Base-by-base conservation (phyloP, 2,329 filamentous ascomycete genomes). In the Diaporthe vexans region DNA sequence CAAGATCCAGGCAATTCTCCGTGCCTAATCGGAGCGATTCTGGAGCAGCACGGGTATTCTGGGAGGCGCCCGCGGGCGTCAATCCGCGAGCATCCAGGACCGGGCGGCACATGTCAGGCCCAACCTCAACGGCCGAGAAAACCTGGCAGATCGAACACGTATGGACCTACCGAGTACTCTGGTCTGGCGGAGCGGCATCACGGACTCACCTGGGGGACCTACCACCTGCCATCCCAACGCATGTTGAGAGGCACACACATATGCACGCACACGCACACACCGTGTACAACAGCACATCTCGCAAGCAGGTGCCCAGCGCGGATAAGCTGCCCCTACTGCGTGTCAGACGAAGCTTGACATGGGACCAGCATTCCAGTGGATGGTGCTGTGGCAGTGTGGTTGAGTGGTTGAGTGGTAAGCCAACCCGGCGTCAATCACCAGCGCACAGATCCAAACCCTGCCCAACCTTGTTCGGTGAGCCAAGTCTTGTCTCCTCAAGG, bases 291-390 rank as follows among this genome's bases (percentile, higher is more conserved):
- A 11, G 13, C 37, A 40, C 46, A 43, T 24, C 46, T 67, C 63
- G 63, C 63, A 67, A 52, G 63, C 63, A 35, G 63, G 48, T 67
- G 29, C 63, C 63, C 63, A 52, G 63, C 63, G 46, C 37, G 63
- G 63, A 52, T 15, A 67, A 67, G 46, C 46, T 37, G 61, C 43
- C 21, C 61, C 43, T 67, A 51, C 61, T 52, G 61, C 61, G 46
- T 52, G 61, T 67, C 63, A 52, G 63, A 51, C 63, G 46, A 52
- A 67, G 63, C 63, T 67, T 67, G 46, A 67, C 63, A 54, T 37
- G 63, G 63, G 46, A 52, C 46, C 63, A 61, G 37, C 58, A 46
- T n/a, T 9, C 21, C 15, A 24, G 46, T 15, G 19, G 2, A 46
- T 19, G 17, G 17, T 21, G 21, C 46, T 4, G 21, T n/a, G 17